Percentiles rank a stretch among this genome's conserved stretches.
Conservation (phyloP, 139 green algal genomes). For the Chlamydomonas sp. region DNA sequence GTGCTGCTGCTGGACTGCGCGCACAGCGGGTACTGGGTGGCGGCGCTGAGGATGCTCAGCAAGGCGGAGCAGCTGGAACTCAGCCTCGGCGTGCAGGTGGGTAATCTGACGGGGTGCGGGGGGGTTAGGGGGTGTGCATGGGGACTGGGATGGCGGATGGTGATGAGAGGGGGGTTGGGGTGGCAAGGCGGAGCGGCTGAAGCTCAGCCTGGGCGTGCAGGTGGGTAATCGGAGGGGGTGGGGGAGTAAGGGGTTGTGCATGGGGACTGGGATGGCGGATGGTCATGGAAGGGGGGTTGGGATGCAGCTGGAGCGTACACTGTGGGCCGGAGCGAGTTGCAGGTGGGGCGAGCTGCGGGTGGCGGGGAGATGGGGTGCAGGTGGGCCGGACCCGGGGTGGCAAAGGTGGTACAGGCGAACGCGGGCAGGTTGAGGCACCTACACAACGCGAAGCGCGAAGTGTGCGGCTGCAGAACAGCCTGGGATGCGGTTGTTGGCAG, state of each 20-base stretch:
- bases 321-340: too few species aligned
- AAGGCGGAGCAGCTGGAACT: slow-evolving; percentile 39
- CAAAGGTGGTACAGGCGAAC: too few species aligned
- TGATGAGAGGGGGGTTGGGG: not conserved
- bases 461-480: too few species aligned
- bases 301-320: not conserved
- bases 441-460: too few species aligned
- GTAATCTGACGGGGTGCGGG: not conserved
- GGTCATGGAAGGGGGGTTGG: not conserved
- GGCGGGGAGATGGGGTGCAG: too few species aligned
- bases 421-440: too few species aligned
- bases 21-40: slow-evolving; percentile 33
- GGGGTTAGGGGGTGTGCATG: not conserved
- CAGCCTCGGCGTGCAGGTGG: slow-evolving; percentile 2
- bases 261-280: too few species aligned
- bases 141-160: too few species aligned
- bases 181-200: slow-evolving; percentile 31
- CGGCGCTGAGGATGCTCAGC: slow-evolving; percentile 2
- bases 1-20: slow-evolving; percentile 36
- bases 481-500: too few species aligned
- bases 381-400: too few species aligned
- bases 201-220: slow-evolving; percentile 19
- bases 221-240: not conserved
- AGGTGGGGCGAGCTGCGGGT: too few species aligned
- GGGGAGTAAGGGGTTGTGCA: not conserved